Percentiles rank a stretch among this genome's conserved stretches.
Conservation (phyloP, 2,329 filamentous ascomycete species). For the Hortaea werneckii region DNA sequence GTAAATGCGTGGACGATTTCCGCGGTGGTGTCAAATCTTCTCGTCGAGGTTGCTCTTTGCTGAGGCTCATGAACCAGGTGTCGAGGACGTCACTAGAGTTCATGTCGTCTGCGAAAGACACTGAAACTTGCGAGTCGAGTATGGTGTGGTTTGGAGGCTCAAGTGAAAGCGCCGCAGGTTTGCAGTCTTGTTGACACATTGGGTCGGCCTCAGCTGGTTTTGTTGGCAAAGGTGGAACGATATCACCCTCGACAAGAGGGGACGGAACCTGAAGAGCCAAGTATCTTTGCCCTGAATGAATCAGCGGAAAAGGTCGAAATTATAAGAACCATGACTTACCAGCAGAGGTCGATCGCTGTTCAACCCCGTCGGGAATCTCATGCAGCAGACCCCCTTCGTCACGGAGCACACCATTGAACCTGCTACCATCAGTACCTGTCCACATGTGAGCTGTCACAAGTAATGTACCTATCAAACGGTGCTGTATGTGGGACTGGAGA, state of each 20-base stretch:
- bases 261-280: slow-evolving; percentile 12
- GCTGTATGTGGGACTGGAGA: slow-evolving; percentile 6
- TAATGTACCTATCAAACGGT: slow-evolving; percentile 15
- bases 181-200: too few relatives aligned
- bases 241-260: neutral
- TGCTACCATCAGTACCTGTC: neutral
- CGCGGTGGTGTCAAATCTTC: slow-evolving; percentile 4
- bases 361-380: slow-evolving; percentile 4
- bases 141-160: slow-evolving; percentile 21
- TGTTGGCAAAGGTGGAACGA: too few relatives aligned
- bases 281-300: slow-evolving; percentile 17
- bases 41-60: slow-evolving; percentile 10
- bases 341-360: slow-evolving; percentile 5
- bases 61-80: slow-evolving; percentile 17
- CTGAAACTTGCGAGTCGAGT: slow-evolving; percentile 23
- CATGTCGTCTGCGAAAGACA: slow-evolving; percentile 23
- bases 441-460: neutral
- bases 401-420: slow-evolving; percentile 1
- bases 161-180: too few relatives aligned
- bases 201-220: too few relatives aligned
- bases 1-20: slow-evolving; percentile 5
- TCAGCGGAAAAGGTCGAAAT: too few relatives aligned
- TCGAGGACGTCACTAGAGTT: slow-evolving; percentile 17
- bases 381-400: slow-evolving; percentile 22
- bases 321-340: slow-evolving; percentile 1